phyloP scores from a whole-genome alignment of 306 rosid species.

The Prunus kanzakura region DNA sequence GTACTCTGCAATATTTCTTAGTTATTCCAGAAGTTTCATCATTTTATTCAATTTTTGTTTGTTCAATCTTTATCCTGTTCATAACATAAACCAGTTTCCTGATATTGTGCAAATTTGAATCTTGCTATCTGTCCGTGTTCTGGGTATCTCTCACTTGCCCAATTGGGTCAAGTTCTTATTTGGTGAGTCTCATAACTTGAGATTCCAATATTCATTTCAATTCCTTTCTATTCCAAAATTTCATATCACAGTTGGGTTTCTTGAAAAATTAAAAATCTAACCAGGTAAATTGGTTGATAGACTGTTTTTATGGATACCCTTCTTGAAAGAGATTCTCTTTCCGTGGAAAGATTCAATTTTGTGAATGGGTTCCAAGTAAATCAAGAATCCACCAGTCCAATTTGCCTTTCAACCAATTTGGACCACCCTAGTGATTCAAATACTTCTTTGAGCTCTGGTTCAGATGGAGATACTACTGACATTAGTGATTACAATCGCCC shows the following conservation, averaged over 20 bases:
- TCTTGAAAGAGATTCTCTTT: constrained; percentile 27
- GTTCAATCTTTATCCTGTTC: not conserved
- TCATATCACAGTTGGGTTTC: not conserved
- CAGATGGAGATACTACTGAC: constrained; percentile 29
- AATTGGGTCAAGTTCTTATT: not conserved
- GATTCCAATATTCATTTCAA: not conserved
- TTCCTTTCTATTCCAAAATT: not conserved
- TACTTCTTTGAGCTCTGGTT: constrained; percentile 21
- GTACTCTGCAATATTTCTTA: not conserved
- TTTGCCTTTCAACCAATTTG: constrained; percentile 22
- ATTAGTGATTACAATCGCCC: constrained; percentile 26
- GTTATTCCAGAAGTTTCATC: not conserved
- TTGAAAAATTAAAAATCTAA: not conserved
- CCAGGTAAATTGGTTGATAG: not conserved
- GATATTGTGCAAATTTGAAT: not conserved
- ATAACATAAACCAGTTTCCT: not conserved
- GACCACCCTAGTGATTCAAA: constrained; percentile 13
- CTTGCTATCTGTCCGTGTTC: not conserved
- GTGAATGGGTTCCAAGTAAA: constrained; percentile 30
- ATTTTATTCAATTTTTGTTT: not conserved
- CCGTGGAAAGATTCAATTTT: constrained; percentile 35
- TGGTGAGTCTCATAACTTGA: not conserved
- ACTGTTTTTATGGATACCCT: constrained; percentile 27
- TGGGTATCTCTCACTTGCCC: not conserved
- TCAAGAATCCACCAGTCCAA: constrained; percentile 21